Conservation (phyloP, 257 asterid genomes). For the Nicotiana tabacum region DNA sequence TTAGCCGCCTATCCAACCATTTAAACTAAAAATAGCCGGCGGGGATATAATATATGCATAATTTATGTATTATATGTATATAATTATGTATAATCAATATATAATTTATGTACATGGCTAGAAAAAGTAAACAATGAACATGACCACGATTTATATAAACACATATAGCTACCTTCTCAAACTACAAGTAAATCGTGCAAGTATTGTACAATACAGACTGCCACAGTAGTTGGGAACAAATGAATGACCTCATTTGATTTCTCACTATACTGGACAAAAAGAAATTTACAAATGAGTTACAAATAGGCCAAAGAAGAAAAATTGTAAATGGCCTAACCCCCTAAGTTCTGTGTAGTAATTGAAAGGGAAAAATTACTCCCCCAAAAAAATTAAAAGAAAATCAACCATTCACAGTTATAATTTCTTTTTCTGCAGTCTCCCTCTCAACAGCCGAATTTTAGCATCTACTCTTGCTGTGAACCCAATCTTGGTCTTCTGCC, state of each 20-base stretch:
- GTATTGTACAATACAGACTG: neutral
- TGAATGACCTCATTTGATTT: neutral
- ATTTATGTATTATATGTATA: no score
- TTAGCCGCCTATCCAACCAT: no score
- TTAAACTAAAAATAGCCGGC: no score
- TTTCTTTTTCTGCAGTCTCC: conserved; percentile 61
- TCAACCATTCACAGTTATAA: neutral
- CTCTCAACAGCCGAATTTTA: conserved; percentile 70
- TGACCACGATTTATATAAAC: no score
- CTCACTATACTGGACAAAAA: conserved; percentile 33
- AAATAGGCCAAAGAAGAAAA: neutral
- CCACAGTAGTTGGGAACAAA: neutral
- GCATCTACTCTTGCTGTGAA: conserved; percentile 93
- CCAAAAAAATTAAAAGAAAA: neutral
- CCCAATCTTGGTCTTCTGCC: conserved; percentile 76
- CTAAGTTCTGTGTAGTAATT: neutral
- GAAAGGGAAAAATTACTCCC: neutral
- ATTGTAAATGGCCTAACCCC: neutral
- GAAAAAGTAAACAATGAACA: no score
- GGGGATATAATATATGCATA: no score
- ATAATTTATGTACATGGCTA: no score
- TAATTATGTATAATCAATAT: no score
- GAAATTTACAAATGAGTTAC: conserved; percentile 11
- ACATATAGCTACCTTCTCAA: neutral
- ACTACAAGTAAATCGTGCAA: neutral